Percentiles rank a stretch among this genome's conserved stretches.
Evolutionary conservation across 371 early-diverging fungal genomes (phyloP).

Genomic region (Rhizopus microsporus): DNA sequence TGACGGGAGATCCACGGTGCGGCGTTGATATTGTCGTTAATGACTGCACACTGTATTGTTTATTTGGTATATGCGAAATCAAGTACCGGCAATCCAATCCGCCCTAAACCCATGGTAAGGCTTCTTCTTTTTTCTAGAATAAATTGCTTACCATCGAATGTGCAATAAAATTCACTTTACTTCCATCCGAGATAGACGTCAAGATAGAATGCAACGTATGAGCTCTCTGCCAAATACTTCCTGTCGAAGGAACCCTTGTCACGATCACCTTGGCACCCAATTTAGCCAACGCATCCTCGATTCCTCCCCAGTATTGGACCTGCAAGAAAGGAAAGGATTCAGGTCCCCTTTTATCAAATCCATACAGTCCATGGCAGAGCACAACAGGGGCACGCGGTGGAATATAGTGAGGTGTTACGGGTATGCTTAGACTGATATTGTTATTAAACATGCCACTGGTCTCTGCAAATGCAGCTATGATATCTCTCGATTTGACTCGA

Average conservation of each 20-base stretch:
- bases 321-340: constrained; percentile 79
- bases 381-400: constrained; percentile 86
- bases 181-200: constrained; percentile 49
- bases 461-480: no score
- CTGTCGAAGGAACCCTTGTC: constrained; percentile 79
- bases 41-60: constrained; percentile 66
- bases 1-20: constrained; percentile 87
- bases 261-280: constrained; percentile 86
- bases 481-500: constrained; percentile 1
- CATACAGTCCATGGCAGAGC: constrained; percentile 90
- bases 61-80: constrained; percentile 70
- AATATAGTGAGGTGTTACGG: constrained; percentile 62
- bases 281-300: constrained; percentile 76
- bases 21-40: constrained; percentile 92
- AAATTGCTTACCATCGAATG: constrained; percentile 79
- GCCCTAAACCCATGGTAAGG: constrained; percentile 46
- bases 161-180: constrained; percentile 80
- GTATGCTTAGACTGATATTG: constrained; percentile 15
- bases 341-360: constrained; percentile 83
- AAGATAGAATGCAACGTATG: constrained; percentile 72
- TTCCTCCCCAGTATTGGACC: constrained; percentile 89
- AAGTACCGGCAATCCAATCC: constrained; percentile 90
- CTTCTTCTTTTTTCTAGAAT: background rate
- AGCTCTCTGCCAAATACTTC: constrained; percentile 80
- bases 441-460: background rate